Evolutionary conservation across 2,329 filamentous ascomycete species (phyloP).

Genomic region (Coniella vitis): DNA sequence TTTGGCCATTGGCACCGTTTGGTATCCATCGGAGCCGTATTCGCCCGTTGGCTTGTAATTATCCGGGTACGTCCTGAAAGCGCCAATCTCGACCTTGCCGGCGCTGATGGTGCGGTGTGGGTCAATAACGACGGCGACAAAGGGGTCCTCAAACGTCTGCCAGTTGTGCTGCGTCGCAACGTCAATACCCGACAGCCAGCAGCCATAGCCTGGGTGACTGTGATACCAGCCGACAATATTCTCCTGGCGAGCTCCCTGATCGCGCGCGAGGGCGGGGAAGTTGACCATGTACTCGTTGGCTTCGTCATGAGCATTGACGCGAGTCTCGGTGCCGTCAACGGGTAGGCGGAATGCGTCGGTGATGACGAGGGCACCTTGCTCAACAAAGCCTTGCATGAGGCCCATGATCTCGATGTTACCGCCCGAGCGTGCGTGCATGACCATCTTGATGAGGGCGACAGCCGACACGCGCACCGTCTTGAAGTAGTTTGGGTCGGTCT

Average conservation of each 20-base stretch:
- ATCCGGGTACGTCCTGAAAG: conserved; percentile 84
- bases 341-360: conserved; percentile 91
- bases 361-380: conserved; percentile 78
- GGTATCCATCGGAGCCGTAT: conserved; percentile 48
- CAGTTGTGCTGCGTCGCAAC: conserved; percentile 82
- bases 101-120: conserved; percentile 91
- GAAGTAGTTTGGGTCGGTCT: conserved; percentile 75
- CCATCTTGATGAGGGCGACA: conserved; percentile 94
- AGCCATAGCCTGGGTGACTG: conserved; percentile 93
- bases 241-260: conserved; percentile 66
- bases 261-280: conserved; percentile 69
- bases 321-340: conserved; percentile 96
- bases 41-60: conserved; percentile 50
- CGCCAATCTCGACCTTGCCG: conserved; percentile 94
- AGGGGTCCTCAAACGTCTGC: conserved; percentile 81
- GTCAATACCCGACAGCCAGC: conserved; percentile 96
- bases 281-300: conserved; percentile 96
- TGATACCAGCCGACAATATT: conserved; percentile 99
- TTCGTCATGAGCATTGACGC: conserved; percentile 92
- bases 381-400: conserved; percentile 91
- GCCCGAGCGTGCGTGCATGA: conserved; percentile 96
- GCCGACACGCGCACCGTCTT: conserved; percentile 90
- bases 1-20: conserved; percentile 84
- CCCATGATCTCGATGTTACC: conserved; percentile 95
- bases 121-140: conserved; percentile 92